These are phyloP conservation scores for Myxozyma neotropica DNA, from an alignment of 805 yeast genomes.

Conservation along the genomic window DNA sequence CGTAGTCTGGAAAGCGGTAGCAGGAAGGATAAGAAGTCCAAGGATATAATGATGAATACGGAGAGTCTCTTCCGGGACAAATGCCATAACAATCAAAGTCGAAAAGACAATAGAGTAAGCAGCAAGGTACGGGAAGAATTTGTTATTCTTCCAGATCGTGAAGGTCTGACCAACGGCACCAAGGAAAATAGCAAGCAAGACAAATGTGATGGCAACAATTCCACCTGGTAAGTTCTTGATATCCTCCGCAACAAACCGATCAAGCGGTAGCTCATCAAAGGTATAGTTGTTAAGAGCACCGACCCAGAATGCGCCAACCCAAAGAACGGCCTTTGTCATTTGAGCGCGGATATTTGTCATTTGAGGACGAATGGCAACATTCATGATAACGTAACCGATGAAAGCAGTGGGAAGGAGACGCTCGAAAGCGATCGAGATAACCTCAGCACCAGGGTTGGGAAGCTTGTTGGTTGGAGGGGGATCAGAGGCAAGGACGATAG, in stretches of 20 bases:
- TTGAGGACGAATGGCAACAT: constrained; percentile 42
- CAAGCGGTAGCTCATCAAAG: constrained; percentile 86
- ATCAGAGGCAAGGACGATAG: constrained; percentile 76
- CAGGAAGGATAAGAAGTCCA: constrained; percentile 78
- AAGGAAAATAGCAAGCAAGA: constrained; percentile 51
- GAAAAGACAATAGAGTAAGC: constrained; percentile 54
- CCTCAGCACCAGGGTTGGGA: constrained; percentile 56
- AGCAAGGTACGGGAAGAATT: constrained; percentile 58
- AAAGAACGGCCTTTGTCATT: constrained; percentile 50
- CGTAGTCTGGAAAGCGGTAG: constrained; percentile 61
- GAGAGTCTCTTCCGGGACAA: constrained; percentile 67
- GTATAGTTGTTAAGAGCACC: constrained; percentile 85
- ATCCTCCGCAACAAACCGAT: constrained; percentile 73
- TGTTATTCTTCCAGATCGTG: constrained; percentile 68
- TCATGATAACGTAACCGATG: constrained; percentile 72
- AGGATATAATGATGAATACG: constrained; percentile 71
- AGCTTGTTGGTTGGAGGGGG: constrained; percentile 65
- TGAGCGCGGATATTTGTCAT: constrained; percentile 38
- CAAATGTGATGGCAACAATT: constrained; percentile 57
- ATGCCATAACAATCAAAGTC: constrained; percentile 50
- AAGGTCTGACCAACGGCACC: constrained; percentile 76
- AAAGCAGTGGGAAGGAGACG: constrained; percentile 76
- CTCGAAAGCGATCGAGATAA: constrained; percentile 71
- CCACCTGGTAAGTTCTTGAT: constrained; percentile 78
- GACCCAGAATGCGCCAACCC: constrained; percentile 84